Evolutionary conservation across 1,284 basidiomycete genomes (phyloP).

Genomic region (Apiotrichum gamsii): DNA sequence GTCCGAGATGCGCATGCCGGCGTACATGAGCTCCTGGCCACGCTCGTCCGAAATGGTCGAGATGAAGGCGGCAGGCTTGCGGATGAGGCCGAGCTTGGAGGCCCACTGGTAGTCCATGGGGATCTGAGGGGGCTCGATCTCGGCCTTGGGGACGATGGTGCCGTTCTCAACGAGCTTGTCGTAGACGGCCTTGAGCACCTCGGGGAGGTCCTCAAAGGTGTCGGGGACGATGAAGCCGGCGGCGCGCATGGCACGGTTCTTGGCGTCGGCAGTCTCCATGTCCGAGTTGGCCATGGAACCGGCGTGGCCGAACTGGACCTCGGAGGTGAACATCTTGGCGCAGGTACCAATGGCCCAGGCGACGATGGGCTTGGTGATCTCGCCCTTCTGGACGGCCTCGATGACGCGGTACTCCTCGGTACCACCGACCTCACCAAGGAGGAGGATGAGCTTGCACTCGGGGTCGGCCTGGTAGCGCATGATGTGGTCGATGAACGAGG

Average conservation of each 20-base stretch:
- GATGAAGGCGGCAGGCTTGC: conserved; percentile 98
- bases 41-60: conserved; percentile 99
- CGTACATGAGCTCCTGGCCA: conserved; percentile 95
- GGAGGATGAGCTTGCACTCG: conserved; percentile 96
- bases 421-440: conserved; percentile 97
- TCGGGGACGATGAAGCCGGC: conserved; percentile 96
- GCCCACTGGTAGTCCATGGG: conserved; percentile 99
- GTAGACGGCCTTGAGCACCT: conserved; percentile 77
- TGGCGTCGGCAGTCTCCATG: conserved; percentile 92
- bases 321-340: conserved; percentile 99
- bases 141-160: conserved; percentile 63
- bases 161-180: conserved; percentile 70
- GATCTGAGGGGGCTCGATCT: conserved; percentile 88
- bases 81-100: conserved; percentile 92
- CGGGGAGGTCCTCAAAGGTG: conserved; percentile 93
- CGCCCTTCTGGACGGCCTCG: conserved; percentile 88
- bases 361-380: conserved; percentile 96
- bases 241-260: conserved; percentile 91
- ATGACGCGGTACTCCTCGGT: conserved; percentile 99
- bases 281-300: conserved; percentile 98
- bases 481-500: conserved; percentile 98
- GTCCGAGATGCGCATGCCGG: conserved; percentile 97
- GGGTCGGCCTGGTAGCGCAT: conserved; percentile 96
- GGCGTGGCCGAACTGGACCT: conserved; percentile 98
- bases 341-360: conserved; percentile 99